phyloP scores from a whole-genome alignment of 352 stramenopile species.

The Phytophthora hibernalis region DNA sequence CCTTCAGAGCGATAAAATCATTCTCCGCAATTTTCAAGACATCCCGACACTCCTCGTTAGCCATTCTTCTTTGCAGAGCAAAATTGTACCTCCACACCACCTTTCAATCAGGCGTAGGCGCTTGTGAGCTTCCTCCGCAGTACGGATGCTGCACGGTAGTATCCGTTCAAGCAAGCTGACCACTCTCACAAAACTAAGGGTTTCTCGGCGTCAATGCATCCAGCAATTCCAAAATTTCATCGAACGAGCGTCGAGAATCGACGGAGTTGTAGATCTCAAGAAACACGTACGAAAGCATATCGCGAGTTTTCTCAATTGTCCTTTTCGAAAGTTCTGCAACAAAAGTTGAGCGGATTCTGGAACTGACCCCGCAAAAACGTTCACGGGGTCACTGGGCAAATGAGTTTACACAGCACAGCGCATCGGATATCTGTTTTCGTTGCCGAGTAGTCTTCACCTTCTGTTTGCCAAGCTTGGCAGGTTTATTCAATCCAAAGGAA shows the following conservation, averaged over 20 bases:
- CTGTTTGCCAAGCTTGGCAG: background rate
- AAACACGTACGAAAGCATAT: background rate
- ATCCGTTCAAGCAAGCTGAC: slow-evolving; percentile 1
- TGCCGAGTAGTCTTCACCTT: slow-evolving; percentile 11
- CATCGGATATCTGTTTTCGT: background rate
- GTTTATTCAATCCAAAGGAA: slow-evolving; percentile 6
- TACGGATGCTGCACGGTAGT: background rate
- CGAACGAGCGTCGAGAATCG: background rate
- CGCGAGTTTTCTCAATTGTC: slow-evolving; percentile 4
- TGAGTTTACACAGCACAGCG: background rate
- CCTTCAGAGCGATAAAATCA: background rate
- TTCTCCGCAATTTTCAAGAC: background rate
- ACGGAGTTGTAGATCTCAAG: background rate
- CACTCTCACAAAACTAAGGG: background rate
- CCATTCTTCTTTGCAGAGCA: slow-evolving; percentile 12
- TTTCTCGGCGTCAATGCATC: slow-evolving; percentile 1
- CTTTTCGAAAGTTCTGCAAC: slow-evolving; percentile 1
- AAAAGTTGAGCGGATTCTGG: slow-evolving; percentile 17
- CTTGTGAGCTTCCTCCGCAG: background rate
- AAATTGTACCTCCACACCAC: background rate
- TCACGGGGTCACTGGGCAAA: background rate
- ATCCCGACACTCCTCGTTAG: background rate
- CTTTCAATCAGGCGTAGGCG: background rate
- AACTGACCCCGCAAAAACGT: background rate
- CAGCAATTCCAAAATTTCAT: background rate